Base-by-base conservation (phyloP, 148 eudicot species). In the Amaranthus hypochondriacus region DNA sequence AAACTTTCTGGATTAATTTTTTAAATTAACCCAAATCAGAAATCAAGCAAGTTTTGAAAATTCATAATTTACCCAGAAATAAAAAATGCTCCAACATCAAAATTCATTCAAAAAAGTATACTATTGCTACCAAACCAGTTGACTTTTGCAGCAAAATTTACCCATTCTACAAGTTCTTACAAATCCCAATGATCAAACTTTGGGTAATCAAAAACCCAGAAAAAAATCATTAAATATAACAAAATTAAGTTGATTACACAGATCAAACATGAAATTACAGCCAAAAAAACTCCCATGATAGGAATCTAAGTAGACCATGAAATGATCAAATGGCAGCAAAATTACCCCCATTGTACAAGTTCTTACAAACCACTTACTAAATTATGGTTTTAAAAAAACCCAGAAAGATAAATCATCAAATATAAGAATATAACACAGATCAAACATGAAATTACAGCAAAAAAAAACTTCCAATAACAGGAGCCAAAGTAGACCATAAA, bases 11-110 rank as follows among this genome's bases (percentile, higher is more conserved):
- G n/a, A n/a, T n/a, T n/a, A n/a, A n/a, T n/a, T n/a, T n/a, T n/a
- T n/a, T n/a, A n/a, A n/a, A n/a, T n/a, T n/a, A n/a, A n/a, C n/a
- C n/a, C n/a, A n/a, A n/a, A n/a, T n/a, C n/a, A n/a, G n/a, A n/a
- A n/a, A n/a, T n/a, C n/a, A 48, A 47, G 50, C 65, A 50, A 72
- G 13, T 28, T 63, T 39, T 8, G n/a, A 70, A 10, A 70, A 68
- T 59, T 73, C 63, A 68, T 14, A 73, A 42, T 15, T 57, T 49
- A 70, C 78, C 73, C 77, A 68, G 7, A 6, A 72, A 46, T 58
- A 9, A 12, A 46, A 6, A 56, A 48, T 55, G 6, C 42, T 55
- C 9, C 53, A 77, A 12, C 72, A 58, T 72, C 76, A 72, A 50
- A 77, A 72, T 66, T 50, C 70, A 73, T 47, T 48, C 70, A 70